A percentile compares a stretch with the other conserved stretches of the same genome.
Conservation (phyloP, 495 filamentous ascomycete genomes). For the Aspergillus incahuasiensis region DNA sequence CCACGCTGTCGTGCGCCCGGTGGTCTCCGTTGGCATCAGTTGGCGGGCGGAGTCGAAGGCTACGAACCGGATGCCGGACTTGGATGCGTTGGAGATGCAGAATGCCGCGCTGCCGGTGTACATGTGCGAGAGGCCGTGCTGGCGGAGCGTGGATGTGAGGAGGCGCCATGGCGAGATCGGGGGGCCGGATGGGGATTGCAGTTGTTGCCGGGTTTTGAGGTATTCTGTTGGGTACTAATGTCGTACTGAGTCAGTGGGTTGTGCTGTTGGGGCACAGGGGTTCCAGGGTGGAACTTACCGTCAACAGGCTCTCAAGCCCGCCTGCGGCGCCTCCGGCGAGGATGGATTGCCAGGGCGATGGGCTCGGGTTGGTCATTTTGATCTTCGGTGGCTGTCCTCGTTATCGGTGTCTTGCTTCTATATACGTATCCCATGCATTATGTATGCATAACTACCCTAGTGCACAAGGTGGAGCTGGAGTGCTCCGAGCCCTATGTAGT, state of each 20-base stretch:
- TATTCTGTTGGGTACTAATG: slow-evolving; percentile 24
- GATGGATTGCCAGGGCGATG: slow-evolving; percentile 20
- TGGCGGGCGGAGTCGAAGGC: slow-evolving; percentile 18
- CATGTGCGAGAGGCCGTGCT: slow-evolving; percentile 15
- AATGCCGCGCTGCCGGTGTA: slow-evolving; percentile 21
- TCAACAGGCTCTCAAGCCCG: slow-evolving; percentile 18
- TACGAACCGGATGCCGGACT: slow-evolving; percentile 21
- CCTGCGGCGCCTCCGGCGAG: slow-evolving; percentile 20
- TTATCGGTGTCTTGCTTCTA: too few relatives aligned
- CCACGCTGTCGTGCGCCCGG: slow-evolving; percentile 6
- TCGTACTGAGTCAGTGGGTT: too few relatives aligned
- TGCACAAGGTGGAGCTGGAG: not conserved
- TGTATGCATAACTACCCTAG: not conserved
- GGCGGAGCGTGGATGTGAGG: slow-evolving; percentile 10
- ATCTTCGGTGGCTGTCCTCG: not conserved
- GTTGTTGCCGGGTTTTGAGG: slow-evolving; percentile 22
- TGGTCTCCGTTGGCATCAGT: slow-evolving; percentile 12
- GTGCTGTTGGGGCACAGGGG: too few relatives aligned
- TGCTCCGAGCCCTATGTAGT: not conserved
- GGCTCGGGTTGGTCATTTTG: not conserved
- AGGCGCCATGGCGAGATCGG: not conserved
- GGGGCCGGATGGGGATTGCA: not conserved
- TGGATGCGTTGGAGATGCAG: slow-evolving; percentile 20
- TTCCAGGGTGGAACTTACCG: slow-evolving; percentile 2
- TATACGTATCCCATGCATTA: not conserved